Conservation (phyloP, 192 early-diverging fungal species). For the Rhizophagus sp. region DNA sequence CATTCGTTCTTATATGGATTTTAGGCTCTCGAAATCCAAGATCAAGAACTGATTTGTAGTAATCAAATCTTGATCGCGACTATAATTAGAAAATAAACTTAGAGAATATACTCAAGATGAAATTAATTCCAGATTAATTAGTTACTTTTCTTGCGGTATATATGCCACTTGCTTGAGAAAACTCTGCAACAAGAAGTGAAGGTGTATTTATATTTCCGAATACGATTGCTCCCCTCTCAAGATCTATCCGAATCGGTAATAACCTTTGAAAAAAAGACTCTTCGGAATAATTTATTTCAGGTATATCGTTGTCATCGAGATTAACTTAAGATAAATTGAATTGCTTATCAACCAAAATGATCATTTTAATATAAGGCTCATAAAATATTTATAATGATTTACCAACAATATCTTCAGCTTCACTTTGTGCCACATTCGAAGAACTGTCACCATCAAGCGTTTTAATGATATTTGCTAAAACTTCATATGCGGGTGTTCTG, state of each 20-base stretch:
- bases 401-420: constrained; percentile 13
- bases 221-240: constrained; percentile 65
- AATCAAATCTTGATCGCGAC: constrained; percentile 57
- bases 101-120: background rate
- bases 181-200: constrained; percentile 60
- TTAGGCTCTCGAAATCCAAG: constrained; percentile 53
- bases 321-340: constrained; percentile 31
- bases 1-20: constrained; percentile 58
- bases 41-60: constrained; percentile 58
- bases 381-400: background rate
- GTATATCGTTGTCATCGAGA: constrained; percentile 33
- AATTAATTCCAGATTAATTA: background rate
- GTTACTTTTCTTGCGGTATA: constrained; percentile 51
- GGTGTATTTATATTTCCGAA: constrained; percentile 69
- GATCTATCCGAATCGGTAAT: constrained; percentile 67
- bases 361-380: background rate
- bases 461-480: constrained; percentile 46
- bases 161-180: constrained; percentile 56
- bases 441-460: constrained; percentile 12
- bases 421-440: background rate
- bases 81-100: constrained; percentile 21
- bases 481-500: constrained; percentile 68
- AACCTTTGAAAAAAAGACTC: constrained; percentile 55
- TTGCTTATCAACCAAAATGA: background rate
- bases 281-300: constrained; percentile 31